A percentile compares a stretch with the other conserved stretches of the same genome.
These are phyloP conservation scores for Echium plantagineum DNA, from an alignment of 257 asterid species.

Conservation along the genomic window DNA sequence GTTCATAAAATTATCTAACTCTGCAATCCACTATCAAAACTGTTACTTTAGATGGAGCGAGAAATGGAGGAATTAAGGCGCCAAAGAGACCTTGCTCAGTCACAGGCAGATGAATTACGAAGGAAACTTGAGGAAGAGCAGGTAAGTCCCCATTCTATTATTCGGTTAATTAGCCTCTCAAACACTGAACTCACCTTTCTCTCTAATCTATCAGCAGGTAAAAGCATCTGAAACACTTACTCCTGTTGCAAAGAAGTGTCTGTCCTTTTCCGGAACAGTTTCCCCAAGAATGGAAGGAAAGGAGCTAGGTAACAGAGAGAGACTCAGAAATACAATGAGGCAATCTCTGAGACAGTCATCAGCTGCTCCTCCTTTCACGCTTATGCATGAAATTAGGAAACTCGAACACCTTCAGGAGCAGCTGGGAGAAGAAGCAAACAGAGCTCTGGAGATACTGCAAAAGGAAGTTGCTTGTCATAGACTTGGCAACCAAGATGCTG, in stretches of 20 bases:
- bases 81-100: conserved; percentile 85
- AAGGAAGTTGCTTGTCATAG: conserved; percentile 93
- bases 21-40: conserved; percentile 7
- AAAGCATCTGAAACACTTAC: conserved; percentile 37
- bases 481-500: conserved; percentile 94
- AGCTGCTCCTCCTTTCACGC: conserved; percentile 78
- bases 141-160: conserved; percentile 19
- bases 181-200: neutral
- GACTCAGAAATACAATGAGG: conserved; percentile 48
- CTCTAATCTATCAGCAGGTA: conserved; percentile 20
- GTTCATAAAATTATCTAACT: neutral
- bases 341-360: conserved; percentile 82
- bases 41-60: conserved; percentile 59
- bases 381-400: conserved; percentile 88
- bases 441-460: conserved; percentile 88
- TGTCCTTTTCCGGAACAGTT: conserved; percentile 61
- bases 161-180: neutral
- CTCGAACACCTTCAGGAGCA: conserved; percentile 98
- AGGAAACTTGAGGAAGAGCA: conserved; percentile 64
- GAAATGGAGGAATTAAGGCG: conserved; percentile 89
- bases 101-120: conserved; percentile 73
- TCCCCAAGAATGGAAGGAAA: conserved; percentile 53
- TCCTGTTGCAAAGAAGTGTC: conserved; percentile 70
- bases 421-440: conserved; percentile 85
- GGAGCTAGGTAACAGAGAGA: conserved; percentile 27